Conservation (phyloP, 2,329 filamentous ascomycete genomes). For the Periglandula ipomoeae region DNA sequence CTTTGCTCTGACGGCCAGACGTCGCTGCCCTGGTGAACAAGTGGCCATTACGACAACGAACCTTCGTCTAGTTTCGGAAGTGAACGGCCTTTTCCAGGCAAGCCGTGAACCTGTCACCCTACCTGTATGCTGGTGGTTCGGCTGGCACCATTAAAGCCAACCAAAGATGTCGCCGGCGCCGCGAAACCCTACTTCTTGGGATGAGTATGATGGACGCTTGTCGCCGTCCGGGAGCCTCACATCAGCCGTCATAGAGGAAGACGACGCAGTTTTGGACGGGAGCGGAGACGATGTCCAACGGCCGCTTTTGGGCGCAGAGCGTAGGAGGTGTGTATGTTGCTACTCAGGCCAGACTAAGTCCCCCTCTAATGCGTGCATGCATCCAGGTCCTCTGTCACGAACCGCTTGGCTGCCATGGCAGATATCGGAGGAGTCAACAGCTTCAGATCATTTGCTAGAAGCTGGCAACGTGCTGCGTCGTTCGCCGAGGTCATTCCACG, state of each 20-base stretch:
- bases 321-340: conserved; percentile 20
- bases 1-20: too few relatives aligned
- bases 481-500: conserved; percentile 84
- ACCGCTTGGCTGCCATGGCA: conserved; percentile 46
- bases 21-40: too few relatives aligned
- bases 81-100: background rate
- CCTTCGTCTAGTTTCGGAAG: background rate
- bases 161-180: conserved; percentile 10
- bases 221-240: conserved; percentile 34
- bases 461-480: conserved; percentile 81
- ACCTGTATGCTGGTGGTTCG: background rate
- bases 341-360: background rate
- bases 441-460: conserved; percentile 85
- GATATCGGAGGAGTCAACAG: conserved; percentile 88
- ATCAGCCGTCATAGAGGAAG: conserved; percentile 33
- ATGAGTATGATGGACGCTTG: conserved; percentile 34
- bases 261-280: conserved; percentile 36
- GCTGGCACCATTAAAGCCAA: background rate
- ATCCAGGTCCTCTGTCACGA: conserved; percentile 49
- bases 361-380: background rate
- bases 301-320: conserved; percentile 15
- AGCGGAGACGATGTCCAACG: conserved; percentile 23
- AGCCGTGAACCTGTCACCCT: background rate
- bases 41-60: background rate
- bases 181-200: conserved; percentile 35